Base-by-base conservation (phyloP, 2,329 filamentous ascomycete genomes). In the Venturia asperata region DNA sequence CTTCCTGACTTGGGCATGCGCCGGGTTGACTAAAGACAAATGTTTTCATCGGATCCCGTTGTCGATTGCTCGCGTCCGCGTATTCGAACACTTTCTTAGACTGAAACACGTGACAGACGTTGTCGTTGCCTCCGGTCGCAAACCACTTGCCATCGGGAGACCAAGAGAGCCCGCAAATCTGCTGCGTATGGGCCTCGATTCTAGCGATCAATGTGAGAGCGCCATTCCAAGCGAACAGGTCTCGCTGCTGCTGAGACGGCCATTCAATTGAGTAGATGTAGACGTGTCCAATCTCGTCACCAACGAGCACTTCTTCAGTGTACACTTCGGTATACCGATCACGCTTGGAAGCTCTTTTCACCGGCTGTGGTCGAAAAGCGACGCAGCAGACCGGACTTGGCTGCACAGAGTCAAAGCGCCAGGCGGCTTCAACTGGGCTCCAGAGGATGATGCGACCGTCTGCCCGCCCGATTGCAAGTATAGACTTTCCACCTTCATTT, bases 141-240 rank as follows among this genome's bases (percentile, higher is more conserved):
- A 99, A 92, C 43, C 87, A 82, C 3, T 82, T 81, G 3, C 91
- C 91, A 70, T 90, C 85, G 3, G 80, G 79, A 3, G 91, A 92
- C 91, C 92, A 97, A 3, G 90, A 84, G n/a, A 99, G 80, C 1
- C 93, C 93, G 71, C 94, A 99, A 64, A 99, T 88, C 72, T 97
- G 92, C 75, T 97, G 92, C 1, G 82, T 85, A 73, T 97, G 93
- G 9, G 91, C 85, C 41, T 82, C 82, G 70, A 97, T 87, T 68
- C 87, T 87, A 27, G 89, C 87, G 63, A 96, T 78, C 30, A 97
- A 80, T 1, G 84, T 90, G 79, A 96, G 87, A 42, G 86, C 83
- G 17, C 92, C 92, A 39, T 85, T 82, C 90, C 91, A 96, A 62
- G 83, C 84, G 72, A 88, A 84, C 6, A 90, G 81, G 70, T 90